Evolutionary conservation across 2,329 filamentous ascomycete genomes (phyloP).

Genomic region (Colletotrichum tabaci): DNA sequence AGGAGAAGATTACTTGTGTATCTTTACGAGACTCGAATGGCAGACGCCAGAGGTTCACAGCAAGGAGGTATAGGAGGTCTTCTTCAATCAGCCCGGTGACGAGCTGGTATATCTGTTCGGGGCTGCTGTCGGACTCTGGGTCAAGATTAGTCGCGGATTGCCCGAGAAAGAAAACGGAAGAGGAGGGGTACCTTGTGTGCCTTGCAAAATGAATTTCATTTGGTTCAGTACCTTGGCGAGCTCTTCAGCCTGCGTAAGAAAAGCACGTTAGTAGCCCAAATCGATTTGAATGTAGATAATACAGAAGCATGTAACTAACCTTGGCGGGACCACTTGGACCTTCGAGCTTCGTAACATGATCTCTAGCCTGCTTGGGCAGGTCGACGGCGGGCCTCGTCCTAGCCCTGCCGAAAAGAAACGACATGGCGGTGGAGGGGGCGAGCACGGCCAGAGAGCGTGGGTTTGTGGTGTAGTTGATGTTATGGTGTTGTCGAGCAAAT

Average conservation of each 20-base stretch:
- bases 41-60: conserved; percentile 84
- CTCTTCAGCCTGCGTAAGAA: conserved; percentile 79
- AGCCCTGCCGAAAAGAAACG: conserved; percentile 70
- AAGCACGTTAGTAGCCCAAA: conserved; percentile 45
- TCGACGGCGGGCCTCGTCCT: conserved; percentile 67
- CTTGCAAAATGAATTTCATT: conserved; percentile 95
- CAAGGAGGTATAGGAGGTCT: conserved; percentile 88
- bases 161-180: not conserved
- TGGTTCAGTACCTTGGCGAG: conserved; percentile 87
- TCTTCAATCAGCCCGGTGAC: conserved; percentile 89
- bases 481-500: not conserved
- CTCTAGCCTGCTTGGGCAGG: conserved; percentile 69
- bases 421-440: conserved; percentile 55
- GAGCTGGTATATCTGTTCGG: conserved; percentile 89
- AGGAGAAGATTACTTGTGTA: conserved; percentile 94
- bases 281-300: conserved; percentile 12
- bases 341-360: conserved; percentile 68
- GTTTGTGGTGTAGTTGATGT: not conserved
- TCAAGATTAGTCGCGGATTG: conserved; percentile 33
- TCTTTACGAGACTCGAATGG: conserved; percentile 98
- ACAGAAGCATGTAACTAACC: conserved; percentile 51
- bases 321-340: conserved; percentile 63
- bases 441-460: not conserved
- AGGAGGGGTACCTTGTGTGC: conserved; percentile 80
- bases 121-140: conserved; percentile 86